Conservation (phyloP, 140 eudicot species). For the Ambrosia hybrid region DNA sequence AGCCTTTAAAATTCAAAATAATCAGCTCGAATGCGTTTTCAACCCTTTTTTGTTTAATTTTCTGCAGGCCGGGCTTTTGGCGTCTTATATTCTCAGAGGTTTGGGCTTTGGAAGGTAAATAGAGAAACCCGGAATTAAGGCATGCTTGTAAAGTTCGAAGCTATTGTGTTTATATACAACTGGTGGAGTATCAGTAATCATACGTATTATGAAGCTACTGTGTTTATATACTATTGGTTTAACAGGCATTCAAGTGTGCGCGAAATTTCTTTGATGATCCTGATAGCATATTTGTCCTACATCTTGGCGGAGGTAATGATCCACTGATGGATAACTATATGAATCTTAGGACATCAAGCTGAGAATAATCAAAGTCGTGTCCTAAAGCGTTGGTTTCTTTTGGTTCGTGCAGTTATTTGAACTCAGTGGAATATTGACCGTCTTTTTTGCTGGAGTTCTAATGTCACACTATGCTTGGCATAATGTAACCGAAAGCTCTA, state of each 20-base stretch:
- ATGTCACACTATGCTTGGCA: constrained; percentile 99
- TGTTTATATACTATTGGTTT: not conserved
- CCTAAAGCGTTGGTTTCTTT: not conserved
- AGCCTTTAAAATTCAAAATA: not conserved
- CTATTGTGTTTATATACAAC: not conserved
- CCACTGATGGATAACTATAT: not conserved
- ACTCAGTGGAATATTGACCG: constrained; percentile 90
- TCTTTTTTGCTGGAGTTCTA: constrained; percentile 85
- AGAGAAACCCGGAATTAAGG: not conserved
- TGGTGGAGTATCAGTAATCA: not conserved
- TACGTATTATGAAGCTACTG: not conserved
- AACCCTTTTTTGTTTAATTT: not conserved
- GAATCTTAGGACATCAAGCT: not conserved
- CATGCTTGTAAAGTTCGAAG: constrained; percentile 3
- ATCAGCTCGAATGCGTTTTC: not conserved
- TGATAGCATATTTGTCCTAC: constrained; percentile 92
- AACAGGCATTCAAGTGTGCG: constrained; percentile 93
- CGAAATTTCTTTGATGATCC: constrained; percentile 82
- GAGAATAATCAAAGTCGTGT: not conserved
- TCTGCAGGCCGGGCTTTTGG: constrained; percentile 80
- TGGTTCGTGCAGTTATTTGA: constrained; percentile 56
- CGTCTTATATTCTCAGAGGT: constrained; percentile 80
- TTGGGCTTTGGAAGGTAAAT: constrained; percentile 80
- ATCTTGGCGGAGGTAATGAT: constrained; percentile 90
- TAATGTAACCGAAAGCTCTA: constrained; percentile 83